Base-by-base conservation (phyloP, 768 basidiomycete species). In the Auriscalpium vulgare region DNA sequence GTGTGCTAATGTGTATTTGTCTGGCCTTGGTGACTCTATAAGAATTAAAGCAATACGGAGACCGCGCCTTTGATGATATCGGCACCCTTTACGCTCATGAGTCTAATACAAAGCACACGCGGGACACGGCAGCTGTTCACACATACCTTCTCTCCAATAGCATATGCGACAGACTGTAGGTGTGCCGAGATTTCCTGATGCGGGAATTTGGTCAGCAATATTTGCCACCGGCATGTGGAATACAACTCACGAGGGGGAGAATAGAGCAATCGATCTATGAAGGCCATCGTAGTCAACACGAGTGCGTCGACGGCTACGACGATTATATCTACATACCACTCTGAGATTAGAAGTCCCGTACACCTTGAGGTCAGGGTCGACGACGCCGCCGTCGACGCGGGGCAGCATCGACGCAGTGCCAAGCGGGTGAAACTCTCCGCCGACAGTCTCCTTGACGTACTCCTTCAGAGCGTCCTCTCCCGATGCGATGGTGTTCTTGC, bases 341-440 rank as follows among this genome's bases (percentile, higher is more conserved):
- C 68, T 59, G 14, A 71, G 36, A 50, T 71, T 69, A 36, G 50
- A 56, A 10, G 66, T 66, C 21, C 71, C 71, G 51, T 70, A 71
- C 10, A 72, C 70, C 47, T 53, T 62, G 46, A 72, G 57, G 7
- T 59, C 50, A 14, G 64, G 56, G 53, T 69, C 69, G 23, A 72
- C 69, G 16, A 71, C 70, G 44, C 71, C 71, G 19, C 69, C 71
- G 34, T 61, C 54, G n/a, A 60, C 56, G 36, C 50, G 61, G 17
- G 68, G 65, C 36, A 68, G 59, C 68, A 72, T 68, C 11, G 68
- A 53, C 38, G 60, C 61, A 7, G 68, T 67, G 14, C 66, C 67
- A 8, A 65, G 23, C 8, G 64, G 59, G 60, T 62, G 50, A 2
- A 35, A 51, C 11, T n/a, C n/a, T 9, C 11, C 4, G 6, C 10